These are phyloP conservation scores for Fusarium liriodendri DNA, from an alignment of 2,329 filamentous ascomycete genomes.

Conservation along the genomic window DNA sequence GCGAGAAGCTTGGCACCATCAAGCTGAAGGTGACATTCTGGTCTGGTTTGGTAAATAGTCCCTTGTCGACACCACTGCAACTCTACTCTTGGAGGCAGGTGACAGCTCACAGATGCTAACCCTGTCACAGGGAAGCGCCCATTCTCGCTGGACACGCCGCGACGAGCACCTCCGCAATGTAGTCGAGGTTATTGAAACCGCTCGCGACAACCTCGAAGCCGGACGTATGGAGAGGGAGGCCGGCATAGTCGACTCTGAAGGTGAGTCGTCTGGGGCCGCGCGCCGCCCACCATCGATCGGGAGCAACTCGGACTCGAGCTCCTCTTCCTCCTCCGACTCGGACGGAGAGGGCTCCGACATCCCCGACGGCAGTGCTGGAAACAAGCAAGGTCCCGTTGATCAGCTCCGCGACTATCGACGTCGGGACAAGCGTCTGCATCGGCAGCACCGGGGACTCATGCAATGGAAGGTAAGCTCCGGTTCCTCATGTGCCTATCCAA, in stretches of 20 bases:
- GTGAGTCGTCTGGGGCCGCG: not conserved
- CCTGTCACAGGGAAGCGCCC: slow-evolving; percentile 47
- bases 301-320: slow-evolving; percentile 42
- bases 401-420: slow-evolving; percentile 70
- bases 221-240: slow-evolving; percentile 49
- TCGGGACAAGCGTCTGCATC: slow-evolving; percentile 69
- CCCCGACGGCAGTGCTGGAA: slow-evolving; percentile 50
- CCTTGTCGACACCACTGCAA: not conserved
- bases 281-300: slow-evolving; percentile 31
- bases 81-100: no score
- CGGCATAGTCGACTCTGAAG: slow-evolving; percentile 49
- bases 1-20: slow-evolving; percentile 59
- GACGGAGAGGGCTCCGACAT: slow-evolving; percentile 43
- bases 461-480: slow-evolving; percentile 68
- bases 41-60: slow-evolving; percentile 49
- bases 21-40: slow-evolving; percentile 53
- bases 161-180: slow-evolving; percentile 51
- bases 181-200: slow-evolving; percentile 61
- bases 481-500: not conserved
- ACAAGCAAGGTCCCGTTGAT: slow-evolving; percentile 59
- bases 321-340: slow-evolving; percentile 46
- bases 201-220: slow-evolving; percentile 49
- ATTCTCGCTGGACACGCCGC: slow-evolving; percentile 50
- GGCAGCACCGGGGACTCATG: slow-evolving; percentile 77
- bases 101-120: slow-evolving; percentile 10